phyloP scores from a whole-genome alignment of 768 basidiomycete genomes.

The Cystobasidium onofrii region DNA sequence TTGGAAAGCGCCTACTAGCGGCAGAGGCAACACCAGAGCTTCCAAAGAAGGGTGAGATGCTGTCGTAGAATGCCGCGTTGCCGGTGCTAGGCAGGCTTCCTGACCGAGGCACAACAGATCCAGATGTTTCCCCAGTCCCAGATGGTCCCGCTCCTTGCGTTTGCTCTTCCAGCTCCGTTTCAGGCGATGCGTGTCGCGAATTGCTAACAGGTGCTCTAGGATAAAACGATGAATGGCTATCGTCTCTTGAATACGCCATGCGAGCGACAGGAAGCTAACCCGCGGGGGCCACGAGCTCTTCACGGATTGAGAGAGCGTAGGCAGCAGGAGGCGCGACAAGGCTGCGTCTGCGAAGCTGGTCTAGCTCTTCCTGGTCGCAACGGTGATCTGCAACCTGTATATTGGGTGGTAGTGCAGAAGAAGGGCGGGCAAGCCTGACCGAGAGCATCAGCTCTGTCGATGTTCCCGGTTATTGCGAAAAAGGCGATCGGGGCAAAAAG shows the following conservation, averaged over 20 bases:
- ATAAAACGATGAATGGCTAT: background rate
- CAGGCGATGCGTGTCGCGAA: constrained; percentile 4
- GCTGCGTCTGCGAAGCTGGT: too few relatives aligned
- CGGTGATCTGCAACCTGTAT: too few relatives aligned
- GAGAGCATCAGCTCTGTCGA: too few relatives aligned
- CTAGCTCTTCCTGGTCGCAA: too few relatives aligned
- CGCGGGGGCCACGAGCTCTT: too few relatives aligned
- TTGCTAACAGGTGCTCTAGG: background rate
- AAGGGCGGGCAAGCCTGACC: too few relatives aligned
- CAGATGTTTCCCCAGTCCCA: background rate
- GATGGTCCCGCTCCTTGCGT: background rate
- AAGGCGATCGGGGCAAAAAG: too few relatives aligned
- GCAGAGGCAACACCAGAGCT: background rate
- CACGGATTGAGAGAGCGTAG: too few relatives aligned
- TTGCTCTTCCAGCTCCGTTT: background rate
- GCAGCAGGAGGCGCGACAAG: too few relatives aligned
- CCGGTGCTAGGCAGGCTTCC: background rate
- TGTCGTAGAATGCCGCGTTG: background rate
- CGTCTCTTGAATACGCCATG: background rate
- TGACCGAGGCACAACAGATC: background rate
- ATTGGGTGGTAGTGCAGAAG: too few relatives aligned
- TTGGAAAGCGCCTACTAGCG: background rate
- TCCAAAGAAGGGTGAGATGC: background rate
- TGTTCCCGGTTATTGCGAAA: too few relatives aligned
- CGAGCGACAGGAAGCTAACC: background rate